These are phyloP conservation scores for Fusarium sp. DNA, from an alignment of 2,329 filamentous ascomycete genomes.

Conservation along the genomic window DNA sequence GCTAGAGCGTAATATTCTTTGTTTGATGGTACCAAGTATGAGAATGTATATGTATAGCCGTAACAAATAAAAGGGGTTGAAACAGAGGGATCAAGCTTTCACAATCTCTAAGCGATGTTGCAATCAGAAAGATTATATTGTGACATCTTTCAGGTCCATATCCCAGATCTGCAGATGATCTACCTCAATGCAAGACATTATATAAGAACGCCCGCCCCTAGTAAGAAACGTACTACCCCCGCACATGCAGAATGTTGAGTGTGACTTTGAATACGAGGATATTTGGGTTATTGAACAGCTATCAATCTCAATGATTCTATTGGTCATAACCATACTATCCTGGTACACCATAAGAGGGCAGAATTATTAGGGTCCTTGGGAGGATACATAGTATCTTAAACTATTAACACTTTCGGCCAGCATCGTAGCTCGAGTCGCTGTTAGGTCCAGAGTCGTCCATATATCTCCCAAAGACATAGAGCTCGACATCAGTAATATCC, in stretches of 20 bases:
- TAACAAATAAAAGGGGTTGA: no score
- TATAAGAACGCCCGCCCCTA: not conserved
- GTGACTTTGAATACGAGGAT: not conserved
- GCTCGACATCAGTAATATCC: conserved; percentile 40
- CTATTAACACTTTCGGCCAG: conserved; percentile 15
- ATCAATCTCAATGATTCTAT: not conserved
- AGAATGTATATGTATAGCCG: no score
- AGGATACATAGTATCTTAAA: not conserved
- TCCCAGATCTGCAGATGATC: no score
- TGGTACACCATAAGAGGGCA: not conserved
- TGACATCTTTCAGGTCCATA: no score
- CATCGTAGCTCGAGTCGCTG: conserved; percentile 25
- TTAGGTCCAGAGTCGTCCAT: conserved; percentile 24
- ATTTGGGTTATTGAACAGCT: not conserved
- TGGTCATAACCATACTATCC: not conserved
- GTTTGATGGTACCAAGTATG: not conserved
- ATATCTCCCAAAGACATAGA: conserved; percentile 36
- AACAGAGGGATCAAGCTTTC: no score
- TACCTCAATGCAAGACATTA: not conserved
- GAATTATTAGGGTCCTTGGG: not conserved
- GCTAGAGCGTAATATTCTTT: not conserved
- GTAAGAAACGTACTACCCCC: not conserved
- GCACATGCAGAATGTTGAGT: not conserved
- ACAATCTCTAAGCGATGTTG: no score
- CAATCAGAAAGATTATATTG: no score